Percentiles rank a stretch among this genome's conserved stretches.
phyloP scores from a whole-genome alignment of 768 basidiomycete species.

The Podaxis carcinomalis region DNA sequence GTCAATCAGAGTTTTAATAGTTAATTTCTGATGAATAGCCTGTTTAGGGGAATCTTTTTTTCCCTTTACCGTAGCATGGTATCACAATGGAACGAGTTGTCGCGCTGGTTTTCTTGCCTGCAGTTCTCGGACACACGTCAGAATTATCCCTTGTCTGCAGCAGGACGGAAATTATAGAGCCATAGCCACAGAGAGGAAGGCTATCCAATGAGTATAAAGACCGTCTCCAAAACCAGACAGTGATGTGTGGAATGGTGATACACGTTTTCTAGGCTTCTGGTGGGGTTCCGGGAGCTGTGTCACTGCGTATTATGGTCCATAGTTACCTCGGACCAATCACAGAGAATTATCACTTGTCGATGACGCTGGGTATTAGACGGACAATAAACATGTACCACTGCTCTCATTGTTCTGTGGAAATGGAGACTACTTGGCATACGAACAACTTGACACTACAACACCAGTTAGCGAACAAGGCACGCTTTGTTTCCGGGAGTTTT shows the following conservation, averaged over 20 bases:
- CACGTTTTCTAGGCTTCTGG: constrained; percentile 4
- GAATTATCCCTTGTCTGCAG: background rate
- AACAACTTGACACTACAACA: background rate
- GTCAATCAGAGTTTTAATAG: background rate
- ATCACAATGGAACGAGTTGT: background rate
- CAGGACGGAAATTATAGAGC: background rate
- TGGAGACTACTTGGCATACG: background rate
- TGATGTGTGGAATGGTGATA: background rate
- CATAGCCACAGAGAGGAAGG: background rate
- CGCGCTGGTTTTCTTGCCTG: background rate
- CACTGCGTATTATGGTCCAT: background rate
- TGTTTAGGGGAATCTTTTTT: background rate
- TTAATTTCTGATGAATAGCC: no score
- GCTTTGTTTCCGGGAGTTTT: background rate
- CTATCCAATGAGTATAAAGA: background rate
- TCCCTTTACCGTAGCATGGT: background rate
- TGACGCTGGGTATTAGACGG: background rate
- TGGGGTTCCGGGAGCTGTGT: background rate
- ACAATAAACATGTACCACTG: background rate
- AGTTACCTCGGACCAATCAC: background rate
- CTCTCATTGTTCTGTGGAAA: background rate
- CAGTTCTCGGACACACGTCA: background rate
- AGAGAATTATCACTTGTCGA: background rate
- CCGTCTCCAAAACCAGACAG: constrained; percentile 1
- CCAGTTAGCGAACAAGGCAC: background rate